A percentile compares a stretch with the other conserved stretches of the same genome.
Conservation (phyloP, 1,139 yeast species). For the Diutina mesorugosa region DNA sequence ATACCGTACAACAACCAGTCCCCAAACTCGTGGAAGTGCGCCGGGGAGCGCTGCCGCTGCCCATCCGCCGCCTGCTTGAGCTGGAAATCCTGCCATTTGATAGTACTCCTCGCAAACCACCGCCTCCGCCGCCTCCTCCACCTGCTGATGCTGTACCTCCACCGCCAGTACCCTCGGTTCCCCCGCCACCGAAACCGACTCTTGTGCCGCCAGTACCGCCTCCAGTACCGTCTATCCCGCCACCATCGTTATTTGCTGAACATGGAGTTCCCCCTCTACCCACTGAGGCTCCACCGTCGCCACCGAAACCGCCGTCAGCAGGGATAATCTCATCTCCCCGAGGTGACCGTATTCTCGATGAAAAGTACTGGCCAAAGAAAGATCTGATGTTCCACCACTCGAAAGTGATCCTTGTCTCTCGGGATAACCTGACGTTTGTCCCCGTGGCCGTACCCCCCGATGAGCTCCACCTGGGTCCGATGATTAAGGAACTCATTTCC, state of each 20-base stretch:
- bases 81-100: background rate
- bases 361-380: constrained; percentile 17
- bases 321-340: background rate
- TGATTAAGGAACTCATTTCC: constrained; percentile 23
- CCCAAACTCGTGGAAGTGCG: background rate
- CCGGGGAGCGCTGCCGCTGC: background rate
- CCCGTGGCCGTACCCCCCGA: constrained; percentile 23
- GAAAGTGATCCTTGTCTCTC: constrained; percentile 35
- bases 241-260: background rate
- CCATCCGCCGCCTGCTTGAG: background rate
- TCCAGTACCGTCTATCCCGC: background rate
- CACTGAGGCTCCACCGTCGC: background rate
- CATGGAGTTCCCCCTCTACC: background rate
- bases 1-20: background rate
- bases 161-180: background rate
- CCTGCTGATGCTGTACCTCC: background rate
- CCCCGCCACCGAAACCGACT: background rate
- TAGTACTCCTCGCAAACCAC: background rate
- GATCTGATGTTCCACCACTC: constrained; percentile 3
- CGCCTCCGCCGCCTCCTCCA: background rate
- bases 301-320: background rate
- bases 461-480: constrained; percentile 6
- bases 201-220: background rate
- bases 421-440: constrained; percentile 41
- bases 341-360: constrained; percentile 9